Conservation (phyloP, 257 asterid species). For the Primulina tabacum region DNA sequence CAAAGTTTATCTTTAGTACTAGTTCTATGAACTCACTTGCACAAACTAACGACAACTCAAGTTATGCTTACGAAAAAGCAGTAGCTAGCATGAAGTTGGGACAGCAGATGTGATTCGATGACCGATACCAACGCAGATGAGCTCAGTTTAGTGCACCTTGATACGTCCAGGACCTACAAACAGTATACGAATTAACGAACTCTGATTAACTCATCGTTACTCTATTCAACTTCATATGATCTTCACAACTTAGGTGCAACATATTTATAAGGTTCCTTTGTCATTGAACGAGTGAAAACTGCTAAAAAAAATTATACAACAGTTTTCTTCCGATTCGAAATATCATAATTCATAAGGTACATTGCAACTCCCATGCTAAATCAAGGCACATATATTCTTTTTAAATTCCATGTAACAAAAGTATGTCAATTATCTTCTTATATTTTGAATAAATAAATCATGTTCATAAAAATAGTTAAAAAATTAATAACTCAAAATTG, state of each 20-base stretch:
- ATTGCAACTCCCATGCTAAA: too few relatives aligned
- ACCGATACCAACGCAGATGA: slow-evolving; percentile 44
- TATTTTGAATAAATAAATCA: too few relatives aligned
- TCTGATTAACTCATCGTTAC: not conserved
- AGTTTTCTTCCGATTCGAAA: too few relatives aligned
- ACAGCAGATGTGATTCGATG: slow-evolving; percentile 40
- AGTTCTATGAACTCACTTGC: not conserved
- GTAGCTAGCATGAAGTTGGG: slow-evolving; percentile 65
- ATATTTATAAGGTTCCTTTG: too few relatives aligned
- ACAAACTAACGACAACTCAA: slow-evolving; percentile 5
- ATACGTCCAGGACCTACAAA: slow-evolving; percentile 58
- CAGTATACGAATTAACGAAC: slow-evolving; percentile 19
- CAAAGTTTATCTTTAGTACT: slow-evolving; percentile 13
- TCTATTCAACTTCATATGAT: not conserved
- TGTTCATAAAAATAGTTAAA: too few relatives aligned
- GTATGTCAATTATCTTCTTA: too few relatives aligned
- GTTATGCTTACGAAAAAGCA: slow-evolving; percentile 50
- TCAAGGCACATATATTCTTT: too few relatives aligned
- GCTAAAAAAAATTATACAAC: too few relatives aligned
- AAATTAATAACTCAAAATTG: too few relatives aligned
- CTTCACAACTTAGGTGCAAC: not conserved
- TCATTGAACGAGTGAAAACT: not conserved
- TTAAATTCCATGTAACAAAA: too few relatives aligned
- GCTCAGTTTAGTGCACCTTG: slow-evolving; percentile 62
- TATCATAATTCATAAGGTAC: too few relatives aligned